Evolutionary conservation across 2,329 filamentous ascomycete species (phyloP).

Genomic region (Fusarium piperis): DNA sequence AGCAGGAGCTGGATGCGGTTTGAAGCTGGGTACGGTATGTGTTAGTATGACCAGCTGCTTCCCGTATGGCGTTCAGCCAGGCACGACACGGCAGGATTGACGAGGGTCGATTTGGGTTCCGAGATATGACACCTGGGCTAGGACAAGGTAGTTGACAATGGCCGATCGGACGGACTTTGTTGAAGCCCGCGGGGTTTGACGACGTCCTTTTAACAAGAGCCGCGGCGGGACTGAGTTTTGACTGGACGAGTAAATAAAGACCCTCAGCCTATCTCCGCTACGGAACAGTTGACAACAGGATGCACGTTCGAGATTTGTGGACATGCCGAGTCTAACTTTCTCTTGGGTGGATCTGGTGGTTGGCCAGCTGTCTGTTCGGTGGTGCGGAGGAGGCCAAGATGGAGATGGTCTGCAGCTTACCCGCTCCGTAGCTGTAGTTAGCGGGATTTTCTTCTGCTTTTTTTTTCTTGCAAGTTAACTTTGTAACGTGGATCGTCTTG

Average conservation of each 20-base stretch:
- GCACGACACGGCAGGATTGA: background rate
- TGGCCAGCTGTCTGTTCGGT: background rate
- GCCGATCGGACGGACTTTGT: constrained; percentile 15
- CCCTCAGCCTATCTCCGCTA: background rate
- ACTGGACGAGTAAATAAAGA: background rate
- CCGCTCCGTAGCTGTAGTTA: background rate
- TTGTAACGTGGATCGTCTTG: background rate
- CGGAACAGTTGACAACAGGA: background rate
- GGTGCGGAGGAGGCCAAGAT: background rate
- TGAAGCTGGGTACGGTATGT: background rate
- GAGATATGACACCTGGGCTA: background rate
- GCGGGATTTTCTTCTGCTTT: background rate
- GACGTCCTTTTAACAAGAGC: background rate
- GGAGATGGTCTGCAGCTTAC: background rate
- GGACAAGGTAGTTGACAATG: constrained; percentile 19
- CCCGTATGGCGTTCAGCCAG: background rate
- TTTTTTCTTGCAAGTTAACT: background rate
- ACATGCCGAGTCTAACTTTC: background rate
- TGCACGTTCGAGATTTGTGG: background rate
- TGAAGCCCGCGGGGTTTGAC: background rate
- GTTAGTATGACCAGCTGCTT: background rate
- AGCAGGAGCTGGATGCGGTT: background rate
- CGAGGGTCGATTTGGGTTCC: background rate
- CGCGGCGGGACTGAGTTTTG: background rate
- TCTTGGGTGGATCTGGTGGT: background rate